These are phyloP conservation scores for Hordeum marinum DNA, from an alignment of 176 grass and related monocot species.

Conservation along the genomic window DNA sequence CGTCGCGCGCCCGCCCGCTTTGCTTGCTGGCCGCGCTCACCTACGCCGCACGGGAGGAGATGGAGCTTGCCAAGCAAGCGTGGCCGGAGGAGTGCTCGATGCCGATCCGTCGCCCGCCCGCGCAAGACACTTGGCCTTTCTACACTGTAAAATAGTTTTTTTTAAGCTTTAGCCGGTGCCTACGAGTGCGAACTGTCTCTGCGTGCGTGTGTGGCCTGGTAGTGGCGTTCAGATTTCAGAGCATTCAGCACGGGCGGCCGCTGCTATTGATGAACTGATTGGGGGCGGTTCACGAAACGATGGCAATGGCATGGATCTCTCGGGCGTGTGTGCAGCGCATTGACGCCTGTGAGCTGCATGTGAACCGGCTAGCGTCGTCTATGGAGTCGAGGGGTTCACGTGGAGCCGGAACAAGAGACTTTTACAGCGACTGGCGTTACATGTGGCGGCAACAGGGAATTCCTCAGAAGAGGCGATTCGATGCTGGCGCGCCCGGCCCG, in stretches of 20 bases:
- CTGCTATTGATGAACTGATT: neutral
- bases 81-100: slow-evolving; percentile 9
- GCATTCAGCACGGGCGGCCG: neutral
- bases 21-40: slow-evolving; percentile 42
- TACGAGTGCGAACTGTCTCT: neutral
- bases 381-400: neutral
- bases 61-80: slow-evolving; percentile 23
- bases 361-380: neutral
- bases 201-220: neutral
- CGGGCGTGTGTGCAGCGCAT: too few species aligned
- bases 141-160: neutral
- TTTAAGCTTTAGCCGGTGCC: neutral
- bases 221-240: neutral
- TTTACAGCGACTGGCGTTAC: neutral
- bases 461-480: neutral
- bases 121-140: slow-evolving; percentile 17
- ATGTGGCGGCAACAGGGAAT: neutral
- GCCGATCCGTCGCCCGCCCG: slow-evolving; percentile 1
- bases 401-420: neutral
- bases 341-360: neutral
- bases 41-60: slow-evolving; percentile 26
- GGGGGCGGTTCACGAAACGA: neutral
- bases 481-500: neutral
- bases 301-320: too few species aligned
- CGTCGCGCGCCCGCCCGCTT: slow-evolving; percentile 3